Base-by-base conservation (phyloP, 306 rosid species). In the Dalbergia oliveri region DNA sequence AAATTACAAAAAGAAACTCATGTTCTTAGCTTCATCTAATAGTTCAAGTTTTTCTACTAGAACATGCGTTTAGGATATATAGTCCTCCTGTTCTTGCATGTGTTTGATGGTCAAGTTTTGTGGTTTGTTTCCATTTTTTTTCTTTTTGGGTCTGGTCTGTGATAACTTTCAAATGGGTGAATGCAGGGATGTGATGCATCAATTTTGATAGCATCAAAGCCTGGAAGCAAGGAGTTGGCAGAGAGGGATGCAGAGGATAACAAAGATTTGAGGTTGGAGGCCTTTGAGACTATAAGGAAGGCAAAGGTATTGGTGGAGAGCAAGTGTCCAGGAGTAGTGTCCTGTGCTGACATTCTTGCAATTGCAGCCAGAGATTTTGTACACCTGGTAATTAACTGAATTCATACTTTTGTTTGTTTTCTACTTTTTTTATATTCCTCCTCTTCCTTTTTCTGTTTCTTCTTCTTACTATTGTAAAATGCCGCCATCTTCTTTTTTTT, bases 261-360 rank as follows among this genome's bases (percentile, higher is more conserved):
- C 78, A 92, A 76, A 83, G 93, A 91, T 61, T 64, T 92, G 85
- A 89, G 86, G 60, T 82, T 4, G 70, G 97, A 94, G 69, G 91
- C 88, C 11, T 94, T 90, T 79, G 93, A 90, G 82, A 89, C 80
- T 0, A 51, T 94, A 45, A 94, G 77, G 50, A 92, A 86, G 78
- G 97, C 97, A 11, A 92, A 94, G 87, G 93, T 86, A 41, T 18
- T 91, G 63, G 91, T 89, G 69, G 98, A 94, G 82, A 86, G 82
- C 87, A 89, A 91, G 84, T 94, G 98, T 75, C 97, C 98, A 2
- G 92, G 87, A 35, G 87, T 82, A 47, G 98, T 91, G 57, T 94
- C 98, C 6, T 94, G 98, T 86, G 97, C 98, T 3, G 98, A 92
- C 75, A 91, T 94, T 80, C 94, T 92, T 60, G 97, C 93, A 35